A percentile compares a stretch with the other conserved stretches of the same genome.
Conservation (phyloP, 345 rosid species). For the Camelina neglecta region DNA sequence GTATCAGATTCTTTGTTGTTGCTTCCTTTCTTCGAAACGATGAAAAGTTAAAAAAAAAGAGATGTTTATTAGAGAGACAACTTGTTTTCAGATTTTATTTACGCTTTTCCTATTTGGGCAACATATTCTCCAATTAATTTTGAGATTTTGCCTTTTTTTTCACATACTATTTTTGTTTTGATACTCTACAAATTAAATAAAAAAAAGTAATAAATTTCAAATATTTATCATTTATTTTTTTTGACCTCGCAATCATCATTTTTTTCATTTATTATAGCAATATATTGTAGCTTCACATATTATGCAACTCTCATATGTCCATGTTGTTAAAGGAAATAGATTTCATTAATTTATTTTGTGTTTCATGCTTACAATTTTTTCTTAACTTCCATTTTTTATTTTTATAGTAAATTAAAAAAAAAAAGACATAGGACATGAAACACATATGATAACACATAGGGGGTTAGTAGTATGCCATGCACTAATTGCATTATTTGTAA, state of each 20-base stretch:
- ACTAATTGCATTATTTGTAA: not conserved
- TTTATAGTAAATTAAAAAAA: not conserved
- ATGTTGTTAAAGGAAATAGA: conserved; percentile 1
- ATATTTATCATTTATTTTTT: not conserved
- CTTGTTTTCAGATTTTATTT: not conserved
- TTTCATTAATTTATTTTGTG: not conserved
- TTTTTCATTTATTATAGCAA: not conserved
- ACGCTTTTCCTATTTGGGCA: not conserved
- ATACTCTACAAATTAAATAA: not conserved
- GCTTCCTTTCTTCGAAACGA: conserved; percentile 32
- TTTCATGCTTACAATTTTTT: not conserved
- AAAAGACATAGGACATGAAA: no score
- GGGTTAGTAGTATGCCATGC: not conserved
- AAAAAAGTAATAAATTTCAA: not conserved
- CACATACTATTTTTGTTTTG: not conserved
- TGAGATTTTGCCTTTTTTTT: not conserved
- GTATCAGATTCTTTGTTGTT: conserved; percentile 34
- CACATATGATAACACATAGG: not conserved
- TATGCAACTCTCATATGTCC: not conserved
- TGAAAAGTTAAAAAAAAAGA: conserved; percentile 1
- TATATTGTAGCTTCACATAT: not conserved
- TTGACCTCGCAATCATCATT: no score
- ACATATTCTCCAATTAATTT: not conserved
- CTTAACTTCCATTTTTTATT: not conserved
- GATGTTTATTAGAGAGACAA: not conserved